Base-by-base conservation (phyloP, 2,329 filamentous ascomycete genomes). In the Tolypocladium amazonense region DNA sequence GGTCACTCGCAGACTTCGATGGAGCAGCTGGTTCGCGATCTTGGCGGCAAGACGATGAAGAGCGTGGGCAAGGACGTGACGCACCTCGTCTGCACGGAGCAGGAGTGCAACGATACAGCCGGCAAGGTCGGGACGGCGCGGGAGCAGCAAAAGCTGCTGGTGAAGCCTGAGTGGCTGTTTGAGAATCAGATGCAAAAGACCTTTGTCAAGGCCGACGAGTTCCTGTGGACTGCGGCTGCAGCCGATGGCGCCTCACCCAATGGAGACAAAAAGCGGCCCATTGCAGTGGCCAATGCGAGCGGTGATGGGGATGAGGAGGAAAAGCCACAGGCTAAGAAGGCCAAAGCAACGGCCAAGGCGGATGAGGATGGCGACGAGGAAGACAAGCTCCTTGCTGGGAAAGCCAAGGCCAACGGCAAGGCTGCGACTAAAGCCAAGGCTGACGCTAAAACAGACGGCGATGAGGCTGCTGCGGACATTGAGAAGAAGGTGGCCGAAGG, bases 151-250 rank as follows among this genome's bases (percentile, higher is more conserved):
- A 72, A 88, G 15, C 77, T 77, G 3, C 77, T 90, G 54, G 79
- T 90, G 33, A 76, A 72, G 12, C 69, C 86, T 0, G 72, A 81
- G 18, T 91, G 88, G 88, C 72, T 86, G n/a, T 63, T 81, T 2
- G 79, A 85, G n/a, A 85, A 79, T 27, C 72, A 81, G 43, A 61
- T 63, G 12, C 60, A 69, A 45, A 64, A 66, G 30, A 65, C 63
- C 56, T 64, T 65, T 52, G 62, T 71, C 15, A 62, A 63, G 25
- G 64, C 61, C 1, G 66, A 70, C 30, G 63, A 65, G 25, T 71
- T 69, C 35, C 52, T 61, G 30, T 73, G 68, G 71, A n/a, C 35
- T 20, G 37, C 12, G 27, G 7, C 50, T 8, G 57, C 38, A 4
- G 25, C 38, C 4, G 38, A 68, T 8, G 63, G 62, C 30, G 9